These are phyloP conservation scores for Acanthamoeba sp. DNA, from an alignment of 208 protist species.

Conservation along the genomic window DNA sequence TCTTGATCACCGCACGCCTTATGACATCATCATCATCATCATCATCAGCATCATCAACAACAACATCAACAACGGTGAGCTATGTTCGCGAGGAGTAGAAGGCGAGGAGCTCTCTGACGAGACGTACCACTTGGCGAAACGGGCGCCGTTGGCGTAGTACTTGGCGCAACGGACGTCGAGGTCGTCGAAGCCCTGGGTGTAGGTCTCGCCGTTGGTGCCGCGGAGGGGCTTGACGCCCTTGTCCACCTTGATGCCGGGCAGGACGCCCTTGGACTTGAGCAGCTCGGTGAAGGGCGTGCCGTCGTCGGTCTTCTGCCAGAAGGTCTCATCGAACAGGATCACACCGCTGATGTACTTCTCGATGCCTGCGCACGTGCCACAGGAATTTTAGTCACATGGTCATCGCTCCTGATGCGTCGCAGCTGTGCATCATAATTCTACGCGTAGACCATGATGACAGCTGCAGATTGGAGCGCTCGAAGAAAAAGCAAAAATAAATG, in stretches of 20 bases:
- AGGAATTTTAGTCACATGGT: neutral
- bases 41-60: neutral
- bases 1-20: conserved; percentile 93
- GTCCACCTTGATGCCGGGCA: conserved; percentile 97
- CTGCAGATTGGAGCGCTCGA: neutral
- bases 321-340: conserved; percentile 97
- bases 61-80: no score
- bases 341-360: conserved; percentile 96
- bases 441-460: neutral
- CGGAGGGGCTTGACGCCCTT: conserved; percentile 90
- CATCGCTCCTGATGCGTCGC: neutral
- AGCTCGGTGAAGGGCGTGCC: conserved; percentile 93
- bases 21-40: neutral
- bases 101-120: neutral
- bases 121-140: conserved; percentile 98
- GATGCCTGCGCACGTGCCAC: conserved; percentile 82
- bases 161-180: conserved; percentile 92
- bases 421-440: no score
- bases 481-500: neutral
- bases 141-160: conserved; percentile 96
- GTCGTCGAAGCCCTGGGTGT: conserved; percentile 96
- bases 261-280: conserved; percentile 91
- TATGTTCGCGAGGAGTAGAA: no score
- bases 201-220: conserved; percentile 94
- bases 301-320: conserved; percentile 93